Percentiles rank a stretch among this genome's conserved stretches.
Evolutionary conservation across 192 early-diverging fungal species (phyloP).

Genomic region (Funneliformis mosseae): DNA sequence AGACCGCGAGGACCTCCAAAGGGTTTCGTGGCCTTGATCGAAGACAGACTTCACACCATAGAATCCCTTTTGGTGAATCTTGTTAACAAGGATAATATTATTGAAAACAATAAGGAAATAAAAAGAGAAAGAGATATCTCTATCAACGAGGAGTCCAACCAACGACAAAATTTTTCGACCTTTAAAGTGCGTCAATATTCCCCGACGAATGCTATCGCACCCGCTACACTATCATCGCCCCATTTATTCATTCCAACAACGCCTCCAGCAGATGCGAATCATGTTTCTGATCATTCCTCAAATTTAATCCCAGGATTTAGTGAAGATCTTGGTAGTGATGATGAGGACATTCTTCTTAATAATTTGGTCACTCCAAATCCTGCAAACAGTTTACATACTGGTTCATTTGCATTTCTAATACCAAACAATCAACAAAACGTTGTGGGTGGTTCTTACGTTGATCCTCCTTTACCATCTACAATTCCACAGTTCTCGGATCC

Average conservation of each 20-base stretch:
- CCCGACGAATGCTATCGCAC: background rate
- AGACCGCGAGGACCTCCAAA: slow-evolving; percentile 57
- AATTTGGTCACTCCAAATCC: slow-evolving; percentile 9
- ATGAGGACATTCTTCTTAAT: slow-evolving; percentile 20
- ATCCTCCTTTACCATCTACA: slow-evolving; percentile 17
- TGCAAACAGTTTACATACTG: slow-evolving; percentile 14
- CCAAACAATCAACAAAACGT: background rate
- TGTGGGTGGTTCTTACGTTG: background rate
- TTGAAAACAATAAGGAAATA: slow-evolving; percentile 26
- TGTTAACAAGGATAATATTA: slow-evolving; percentile 45
- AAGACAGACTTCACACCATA: slow-evolving; percentile 52
- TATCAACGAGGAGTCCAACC: slow-evolving; percentile 8
- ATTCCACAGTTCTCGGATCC: background rate
- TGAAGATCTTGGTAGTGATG: slow-evolving; percentile 31
- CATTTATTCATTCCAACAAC: slow-evolving; percentile 25
- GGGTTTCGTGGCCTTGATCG: slow-evolving; percentile 66
- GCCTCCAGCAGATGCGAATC: slow-evolving; percentile 20
- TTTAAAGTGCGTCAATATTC: slow-evolving; percentile 33
- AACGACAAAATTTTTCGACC: slow-evolving; percentile 15
- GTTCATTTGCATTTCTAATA: slow-evolving; percentile 4
- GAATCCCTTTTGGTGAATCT: slow-evolving; percentile 59
- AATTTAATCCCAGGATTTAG: background rate
- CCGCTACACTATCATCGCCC: background rate
- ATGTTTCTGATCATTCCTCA: background rate
- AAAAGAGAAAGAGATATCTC: slow-evolving; percentile 13